Percentiles rank a stretch among this genome's conserved stretches.
phyloP scores from a whole-genome alignment of 1,284 basidiomycete genomes.

The Agroathelia rolfsii region DNA sequence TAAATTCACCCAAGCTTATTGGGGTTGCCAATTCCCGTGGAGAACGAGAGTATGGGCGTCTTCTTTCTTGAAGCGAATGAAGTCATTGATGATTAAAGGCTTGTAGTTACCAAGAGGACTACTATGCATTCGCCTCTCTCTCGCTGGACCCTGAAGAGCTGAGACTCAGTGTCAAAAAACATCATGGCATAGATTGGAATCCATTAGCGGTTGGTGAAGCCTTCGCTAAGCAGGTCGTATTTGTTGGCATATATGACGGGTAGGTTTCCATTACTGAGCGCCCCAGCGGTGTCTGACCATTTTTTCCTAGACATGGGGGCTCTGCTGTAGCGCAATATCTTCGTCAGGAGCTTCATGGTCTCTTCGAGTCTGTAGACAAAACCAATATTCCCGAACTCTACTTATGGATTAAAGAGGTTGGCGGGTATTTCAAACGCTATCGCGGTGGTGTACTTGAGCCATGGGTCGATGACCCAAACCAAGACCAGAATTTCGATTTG shows the following conservation, averaged over 20 bases:
- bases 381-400: conserved; percentile 66
- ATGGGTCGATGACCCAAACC: conserved; percentile 43
- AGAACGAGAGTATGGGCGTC: conserved; percentile 53
- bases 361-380: conserved; percentile 70
- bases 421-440: conserved; percentile 86
- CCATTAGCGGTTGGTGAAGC: conserved; percentile 45
- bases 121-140: conserved; percentile 66
- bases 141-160: conserved; percentile 69
- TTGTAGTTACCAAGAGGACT: conserved; percentile 74
- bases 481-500: conserved; percentile 51
- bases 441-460: conserved; percentile 67
- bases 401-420: conserved; percentile 64
- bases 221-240: conserved; percentile 68
- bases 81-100: no score
- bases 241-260: conserved; percentile 88
- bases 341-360: conserved; percentile 69
- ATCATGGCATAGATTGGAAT: conserved; percentile 63
- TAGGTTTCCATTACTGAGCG: no score
- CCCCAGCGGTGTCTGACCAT: conserved; percentile 1
- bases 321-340: conserved; percentile 65
- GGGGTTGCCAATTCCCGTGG: conserved; percentile 72
- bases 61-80: conserved; percentile 2
- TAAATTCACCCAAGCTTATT: conserved; percentile 49
- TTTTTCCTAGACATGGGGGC: conserved; percentile 62
- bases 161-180: conserved; percentile 48